These are phyloP conservation scores for Geotrichum reessii DNA, from an alignment of 1,139 yeast genomes.

Conservation along the genomic window DNA sequence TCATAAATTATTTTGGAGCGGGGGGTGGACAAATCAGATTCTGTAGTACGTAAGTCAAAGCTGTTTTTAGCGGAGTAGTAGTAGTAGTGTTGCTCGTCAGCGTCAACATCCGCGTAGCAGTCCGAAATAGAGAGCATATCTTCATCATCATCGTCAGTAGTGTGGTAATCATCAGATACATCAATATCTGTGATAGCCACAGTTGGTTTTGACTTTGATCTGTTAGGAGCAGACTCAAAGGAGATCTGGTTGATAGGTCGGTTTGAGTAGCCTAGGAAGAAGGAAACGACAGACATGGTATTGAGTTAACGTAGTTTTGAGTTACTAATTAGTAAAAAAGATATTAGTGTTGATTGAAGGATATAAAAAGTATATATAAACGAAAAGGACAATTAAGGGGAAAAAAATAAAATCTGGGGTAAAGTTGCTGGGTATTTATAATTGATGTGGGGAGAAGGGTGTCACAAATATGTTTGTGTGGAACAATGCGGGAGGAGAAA, in stretches of 20 bases:
- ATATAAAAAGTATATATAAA: too few species aligned
- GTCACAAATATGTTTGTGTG: not conserved
- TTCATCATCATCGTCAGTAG: slow-evolving; percentile 12
- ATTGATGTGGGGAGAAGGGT: not conserved
- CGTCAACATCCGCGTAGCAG: slow-evolving; percentile 6
- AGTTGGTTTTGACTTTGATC: not conserved
- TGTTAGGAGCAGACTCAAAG: not conserved
- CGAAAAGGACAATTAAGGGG: too few species aligned
- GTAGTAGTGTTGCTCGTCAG: slow-evolving; percentile 6
- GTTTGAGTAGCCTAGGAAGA: slow-evolving; percentile 10
- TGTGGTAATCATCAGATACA: not conserved
- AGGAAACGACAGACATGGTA: slow-evolving; percentile 1
- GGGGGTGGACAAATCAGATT: not conserved
- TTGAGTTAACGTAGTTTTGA: not conserved
- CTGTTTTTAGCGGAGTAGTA: not conserved
- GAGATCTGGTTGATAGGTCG: not conserved
- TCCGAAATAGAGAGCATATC: not conserved
- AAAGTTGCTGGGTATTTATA: not conserved
- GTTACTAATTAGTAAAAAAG: too few species aligned
- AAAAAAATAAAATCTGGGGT: not conserved
- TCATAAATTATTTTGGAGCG: not conserved
- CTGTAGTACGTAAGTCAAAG: not conserved
- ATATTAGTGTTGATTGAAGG: too few species aligned
- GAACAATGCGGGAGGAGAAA: not conserved
- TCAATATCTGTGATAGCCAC: not conserved